These are phyloP conservation scores for Fusarium luffae DNA, from an alignment of 2,329 filamentous ascomycete genomes.

Conservation along the genomic window DNA sequence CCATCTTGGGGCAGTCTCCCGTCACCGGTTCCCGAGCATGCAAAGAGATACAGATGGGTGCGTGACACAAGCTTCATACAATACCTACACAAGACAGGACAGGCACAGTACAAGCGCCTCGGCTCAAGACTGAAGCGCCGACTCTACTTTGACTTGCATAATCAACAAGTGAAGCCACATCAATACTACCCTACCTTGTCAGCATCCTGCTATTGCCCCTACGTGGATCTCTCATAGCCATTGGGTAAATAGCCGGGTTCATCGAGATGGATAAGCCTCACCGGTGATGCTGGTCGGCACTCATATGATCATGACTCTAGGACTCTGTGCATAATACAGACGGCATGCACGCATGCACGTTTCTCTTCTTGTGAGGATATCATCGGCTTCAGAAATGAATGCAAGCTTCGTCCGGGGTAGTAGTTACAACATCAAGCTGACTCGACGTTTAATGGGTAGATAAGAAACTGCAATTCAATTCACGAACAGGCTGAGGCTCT, in stretches of 20 bases:
- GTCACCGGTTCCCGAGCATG: constrained; percentile 27
- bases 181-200: constrained; percentile 25
- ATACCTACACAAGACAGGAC: background rate
- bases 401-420: background rate
- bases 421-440: constrained; percentile 10
- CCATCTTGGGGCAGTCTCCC: background rate
- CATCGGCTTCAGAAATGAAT: constrained; percentile 15
- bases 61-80: constrained; percentile 17
- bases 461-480: background rate
- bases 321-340: constrained; percentile 7
- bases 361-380: constrained; percentile 11
- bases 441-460: background rate
- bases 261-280: constrained; percentile 18
- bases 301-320: constrained; percentile 22
- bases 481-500: background rate
- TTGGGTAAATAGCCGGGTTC: constrained; percentile 18
- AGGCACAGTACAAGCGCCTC: constrained; percentile 16
- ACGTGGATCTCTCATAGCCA: constrained; percentile 21
- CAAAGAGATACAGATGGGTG: constrained; percentile 13
- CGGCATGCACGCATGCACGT: background rate
- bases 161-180: constrained; percentile 23
- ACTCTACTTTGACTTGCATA: constrained; percentile 29
- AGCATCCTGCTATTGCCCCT: constrained; percentile 6
- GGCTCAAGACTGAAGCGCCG: constrained; percentile 14
- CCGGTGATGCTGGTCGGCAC: constrained; percentile 19